Evolutionary conservation across 2,329 filamentous ascomycete species (phyloP), one percentile per base, ranked within the genome.

Genomic region (Fusarium clavum): DNA sequence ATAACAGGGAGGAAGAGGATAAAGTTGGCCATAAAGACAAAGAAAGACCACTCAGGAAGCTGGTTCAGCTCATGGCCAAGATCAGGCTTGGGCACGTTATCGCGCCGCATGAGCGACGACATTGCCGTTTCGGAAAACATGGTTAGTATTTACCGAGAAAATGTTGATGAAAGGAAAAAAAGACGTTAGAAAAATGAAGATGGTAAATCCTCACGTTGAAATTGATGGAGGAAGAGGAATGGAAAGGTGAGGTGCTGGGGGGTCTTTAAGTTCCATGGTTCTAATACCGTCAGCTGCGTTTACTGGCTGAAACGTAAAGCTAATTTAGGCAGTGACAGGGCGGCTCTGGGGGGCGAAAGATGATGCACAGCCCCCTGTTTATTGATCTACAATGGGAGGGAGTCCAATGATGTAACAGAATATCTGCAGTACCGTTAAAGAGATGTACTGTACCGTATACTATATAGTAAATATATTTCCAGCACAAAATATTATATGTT

Each of bases 1-100:
- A 83, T 63, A 27, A 82, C 22, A 38, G 85, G 85, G 13, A 86
- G 55, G 69, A 87, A 83, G 64, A 86, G 52, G 34, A 86, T 29
- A 46, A 82, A 55, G 67, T 86, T 78, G 54, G 79, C 55, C 20
- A 83, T 57, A 48, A 84, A 49, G 60, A 87, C 64, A 43, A 75
- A 67, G 65, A 69, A 76, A n/a, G 80, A 76, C 82, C 82, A 84
- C n/a, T 54, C 46, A n/a, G 70, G 67, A 22, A 59, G 56, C 20
- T 63, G 40, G 13, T 38, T 41, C 14, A 65, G 30, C 45, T 58
- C 52, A 49, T 61, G 45, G 18, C 30, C 52, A 29, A 63, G 41
- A 27, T 66, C 53, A 13, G 63, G 61, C 55, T 61, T 57, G 24
- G 62, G 48, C 51, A 70, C 64, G 54, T 79, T 72, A 61, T 78